Evolutionary conservation across 768 basidiomycete species (phyloP).

Genomic region (Pleurotus ostreatus): DNA sequence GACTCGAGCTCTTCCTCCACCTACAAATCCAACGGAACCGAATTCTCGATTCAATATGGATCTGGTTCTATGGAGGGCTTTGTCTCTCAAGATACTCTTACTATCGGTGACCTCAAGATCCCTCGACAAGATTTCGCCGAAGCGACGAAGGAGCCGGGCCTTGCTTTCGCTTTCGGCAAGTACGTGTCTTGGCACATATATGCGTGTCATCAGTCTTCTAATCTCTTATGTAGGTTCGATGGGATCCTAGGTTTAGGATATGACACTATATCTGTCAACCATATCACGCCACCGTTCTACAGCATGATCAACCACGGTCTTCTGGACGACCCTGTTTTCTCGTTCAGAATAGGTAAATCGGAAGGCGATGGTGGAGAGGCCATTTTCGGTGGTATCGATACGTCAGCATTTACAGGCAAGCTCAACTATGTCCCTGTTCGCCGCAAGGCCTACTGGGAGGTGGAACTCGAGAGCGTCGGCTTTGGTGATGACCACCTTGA

Average conservation of each 20-base stretch:
- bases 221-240: constrained; percentile 63
- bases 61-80: constrained; percentile 97
- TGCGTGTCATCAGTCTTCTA: neutral
- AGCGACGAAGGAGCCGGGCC: constrained; percentile 92
- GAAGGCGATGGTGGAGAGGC: constrained; percentile 90
- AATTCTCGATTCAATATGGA: constrained; percentile 91
- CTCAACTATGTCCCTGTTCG: constrained; percentile 87
- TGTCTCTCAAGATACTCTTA: constrained; percentile 78
- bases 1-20: constrained; percentile 75
- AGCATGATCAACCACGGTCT: constrained; percentile 82
- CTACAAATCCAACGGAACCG: constrained; percentile 85
- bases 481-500: constrained; percentile 89
- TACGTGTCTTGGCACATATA: constrained; percentile 31
- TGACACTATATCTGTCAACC: constrained; percentile 93
- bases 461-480: constrained; percentile 81
- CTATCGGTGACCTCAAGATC: constrained; percentile 81
- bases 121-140: constrained; percentile 86
- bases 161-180: constrained; percentile 97
- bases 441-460: constrained; percentile 97
- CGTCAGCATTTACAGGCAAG: constrained; percentile 69
- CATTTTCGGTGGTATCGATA: constrained; percentile 87
- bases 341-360: constrained; percentile 87
- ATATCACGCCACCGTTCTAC: constrained; percentile 92
- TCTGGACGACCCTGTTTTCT: constrained; percentile 83
- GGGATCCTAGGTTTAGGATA: constrained; percentile 94